phyloP scores from a whole-genome alignment of 352 stramenopile genomes.

The Phytophthora uliginosa region DNA sequence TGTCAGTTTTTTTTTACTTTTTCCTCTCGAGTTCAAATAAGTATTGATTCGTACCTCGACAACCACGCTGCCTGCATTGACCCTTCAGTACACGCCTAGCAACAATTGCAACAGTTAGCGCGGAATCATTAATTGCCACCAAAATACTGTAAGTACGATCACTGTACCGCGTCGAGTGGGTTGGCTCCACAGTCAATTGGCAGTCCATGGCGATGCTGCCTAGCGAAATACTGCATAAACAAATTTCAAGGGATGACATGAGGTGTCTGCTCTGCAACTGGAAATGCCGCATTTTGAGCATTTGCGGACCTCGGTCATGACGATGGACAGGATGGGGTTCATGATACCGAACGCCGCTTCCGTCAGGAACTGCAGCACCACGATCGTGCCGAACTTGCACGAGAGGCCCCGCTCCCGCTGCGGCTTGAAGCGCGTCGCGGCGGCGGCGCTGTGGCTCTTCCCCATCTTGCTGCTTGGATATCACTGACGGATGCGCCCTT shows the following conservation, averaged over 20 bases:
- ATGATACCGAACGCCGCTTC: slow-evolving; percentile 78
- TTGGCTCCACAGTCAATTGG: slow-evolving; percentile 74
- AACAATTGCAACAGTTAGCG: not conserved
- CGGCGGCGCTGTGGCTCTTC: slow-evolving; percentile 1
- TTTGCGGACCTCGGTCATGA: slow-evolving; percentile 66
- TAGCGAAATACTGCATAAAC: slow-evolving; percentile 77
- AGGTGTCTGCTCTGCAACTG: slow-evolving; percentile 5
- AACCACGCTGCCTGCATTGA: slow-evolving; percentile 80
- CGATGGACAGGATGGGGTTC: slow-evolving; percentile 75
- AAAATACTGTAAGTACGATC: not conserved
- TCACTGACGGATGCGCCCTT: slow-evolving; percentile 1
- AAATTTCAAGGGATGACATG: not conserved
- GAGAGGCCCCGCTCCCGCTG: slow-evolving; percentile 34
- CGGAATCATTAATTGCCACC: slow-evolving; percentile 3
- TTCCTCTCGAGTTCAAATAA: not conserved
- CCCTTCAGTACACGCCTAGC: slow-evolving; percentile 65
- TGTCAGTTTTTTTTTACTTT: not conserved
- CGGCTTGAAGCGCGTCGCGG: slow-evolving; percentile 6
- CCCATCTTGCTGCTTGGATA: slow-evolving; percentile 16
- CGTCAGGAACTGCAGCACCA: slow-evolving; percentile 67
- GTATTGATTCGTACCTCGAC: slow-evolving; percentile 50
- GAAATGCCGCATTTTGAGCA: not conserved
- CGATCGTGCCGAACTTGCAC: slow-evolving; percentile 52
- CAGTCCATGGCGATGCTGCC: slow-evolving; percentile 52
- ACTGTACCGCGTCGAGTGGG: slow-evolving; percentile 49